phyloP scores from a whole-genome alignment of 768 basidiomycete genomes.

The Mycena venus region DNA sequence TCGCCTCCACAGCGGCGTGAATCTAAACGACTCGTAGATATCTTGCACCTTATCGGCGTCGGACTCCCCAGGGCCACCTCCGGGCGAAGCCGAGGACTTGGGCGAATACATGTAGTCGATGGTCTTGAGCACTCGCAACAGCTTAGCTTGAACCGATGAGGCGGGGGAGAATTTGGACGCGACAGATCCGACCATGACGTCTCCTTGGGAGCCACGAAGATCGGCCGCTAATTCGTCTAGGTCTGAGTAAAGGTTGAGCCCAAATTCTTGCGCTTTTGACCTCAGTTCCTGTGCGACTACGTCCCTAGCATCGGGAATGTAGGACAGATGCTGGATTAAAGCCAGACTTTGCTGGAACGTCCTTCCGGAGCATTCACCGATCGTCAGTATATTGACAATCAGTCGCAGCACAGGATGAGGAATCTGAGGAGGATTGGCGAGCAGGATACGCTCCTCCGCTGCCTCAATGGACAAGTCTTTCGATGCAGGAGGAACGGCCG shows the following conservation, averaged over 20 bases:
- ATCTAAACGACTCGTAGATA: constrained; percentile 94
- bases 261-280: constrained; percentile 89
- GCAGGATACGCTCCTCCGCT: constrained; percentile 63
- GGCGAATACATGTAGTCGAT: constrained; percentile 97
- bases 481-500: constrained; percentile 21
- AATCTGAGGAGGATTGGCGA: constrained; percentile 85
- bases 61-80: constrained; percentile 53
- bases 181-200: constrained; percentile 73
- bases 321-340: constrained; percentile 93
- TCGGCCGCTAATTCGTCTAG: constrained; percentile 81
- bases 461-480: constrained; percentile 47
- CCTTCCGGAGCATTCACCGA: constrained; percentile 94
- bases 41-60: constrained; percentile 86
- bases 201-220: constrained; percentile 68
- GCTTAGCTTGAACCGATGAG: constrained; percentile 96
- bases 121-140: constrained; percentile 94
- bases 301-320: constrained; percentile 89
- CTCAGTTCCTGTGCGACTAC: constrained; percentile 91
- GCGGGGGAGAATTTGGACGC: constrained; percentile 94
- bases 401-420: constrained; percentile 88
- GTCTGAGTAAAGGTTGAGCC: constrained; percentile 78
- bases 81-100: constrained; percentile 53
- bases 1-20: constrained; percentile 88
- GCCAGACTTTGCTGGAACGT: constrained; percentile 96
- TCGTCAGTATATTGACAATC: constrained; percentile 97